phyloP scores from a whole-genome alignment of 129 eudicot species.

The Dittrichia graveolens region DNA sequence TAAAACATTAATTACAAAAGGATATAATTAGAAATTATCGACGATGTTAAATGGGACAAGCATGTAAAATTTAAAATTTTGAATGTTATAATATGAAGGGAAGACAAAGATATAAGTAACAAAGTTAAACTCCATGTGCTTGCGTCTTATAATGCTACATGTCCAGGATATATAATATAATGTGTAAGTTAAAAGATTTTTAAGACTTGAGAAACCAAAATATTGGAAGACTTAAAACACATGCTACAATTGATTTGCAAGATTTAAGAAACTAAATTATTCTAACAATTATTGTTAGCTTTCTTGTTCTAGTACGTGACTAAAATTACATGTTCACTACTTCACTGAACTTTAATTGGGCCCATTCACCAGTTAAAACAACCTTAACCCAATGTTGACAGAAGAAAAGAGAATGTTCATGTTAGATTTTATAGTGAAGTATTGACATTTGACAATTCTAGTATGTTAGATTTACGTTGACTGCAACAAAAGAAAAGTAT shows the following conservation, averaged over 20 bases:
- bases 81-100: background rate
- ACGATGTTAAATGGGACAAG: background rate
- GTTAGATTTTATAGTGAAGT: background rate
- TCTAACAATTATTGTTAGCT: background rate
- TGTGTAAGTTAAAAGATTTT: background rate
- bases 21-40: background rate
- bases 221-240: background rate
- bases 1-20: constrained; percentile 3
- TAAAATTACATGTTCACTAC: background rate
- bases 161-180: no score
- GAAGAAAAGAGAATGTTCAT: background rate
- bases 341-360: background rate
- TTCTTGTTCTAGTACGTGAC: constrained; percentile 15
- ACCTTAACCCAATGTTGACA: background rate
- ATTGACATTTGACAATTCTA: background rate
- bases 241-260: background rate
- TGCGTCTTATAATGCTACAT: no score
- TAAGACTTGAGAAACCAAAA: constrained; percentile 13
- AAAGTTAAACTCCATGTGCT: no score
- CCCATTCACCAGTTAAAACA: constrained; percentile 9
- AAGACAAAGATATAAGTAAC: background rate
- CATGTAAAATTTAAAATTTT: background rate
- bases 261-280: background rate
- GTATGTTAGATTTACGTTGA: background rate
- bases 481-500: constrained; percentile 11